phyloP scores from a whole-genome alignment of 129 eudicot genomes.

The Scalesia atractyloides region DNA sequence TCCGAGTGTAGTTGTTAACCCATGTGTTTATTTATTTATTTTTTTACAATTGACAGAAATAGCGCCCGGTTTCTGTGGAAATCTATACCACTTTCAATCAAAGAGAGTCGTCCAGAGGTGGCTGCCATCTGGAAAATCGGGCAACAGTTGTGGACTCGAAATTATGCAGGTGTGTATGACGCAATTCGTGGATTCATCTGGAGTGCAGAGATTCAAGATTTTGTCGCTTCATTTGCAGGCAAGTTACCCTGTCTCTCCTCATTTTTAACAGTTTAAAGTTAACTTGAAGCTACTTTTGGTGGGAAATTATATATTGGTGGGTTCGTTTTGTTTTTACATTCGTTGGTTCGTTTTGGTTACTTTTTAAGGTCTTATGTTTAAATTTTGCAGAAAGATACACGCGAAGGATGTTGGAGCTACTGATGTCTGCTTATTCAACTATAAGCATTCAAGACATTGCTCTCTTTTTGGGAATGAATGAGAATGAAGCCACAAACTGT shows the following conservation, averaged over 20 bases:
- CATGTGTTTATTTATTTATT: slow-evolving; percentile 8
- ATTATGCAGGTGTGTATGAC: slow-evolving; percentile 78
- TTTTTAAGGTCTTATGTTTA: neutral
- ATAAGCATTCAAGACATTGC: slow-evolving; percentile 85
- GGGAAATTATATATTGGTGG: neutral
- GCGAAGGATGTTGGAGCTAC: slow-evolving; percentile 73
- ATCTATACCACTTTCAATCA: slow-evolving; percentile 50
- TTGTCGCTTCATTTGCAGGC: slow-evolving; percentile 78
- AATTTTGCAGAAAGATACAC: slow-evolving; percentile 69
- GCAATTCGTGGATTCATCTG: slow-evolving; percentile 73
- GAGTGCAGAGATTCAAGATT: slow-evolving; percentile 68
- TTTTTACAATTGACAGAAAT: slow-evolving; percentile 50
- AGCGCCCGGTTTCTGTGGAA: slow-evolving; percentile 97
- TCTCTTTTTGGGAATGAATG: slow-evolving; percentile 83
- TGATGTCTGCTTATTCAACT: slow-evolving; percentile 85
- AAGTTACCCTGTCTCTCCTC: slow-evolving; percentile 26
- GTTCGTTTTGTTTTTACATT: neutral
- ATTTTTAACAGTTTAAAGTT: neutral
- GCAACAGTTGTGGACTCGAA: slow-evolving; percentile 82
- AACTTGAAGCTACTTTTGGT: slow-evolving; percentile 15
- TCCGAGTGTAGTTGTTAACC: slow-evolving; percentile 3
- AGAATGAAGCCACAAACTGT: slow-evolving; percentile 80
- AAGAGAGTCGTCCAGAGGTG: slow-evolving; percentile 77
- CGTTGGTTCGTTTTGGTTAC: neutral
- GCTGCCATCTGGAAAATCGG: slow-evolving; percentile 84